phyloP scores from a whole-genome alignment of 345 rosid genomes.

The Melaleuca quinquenervia region DNA sequence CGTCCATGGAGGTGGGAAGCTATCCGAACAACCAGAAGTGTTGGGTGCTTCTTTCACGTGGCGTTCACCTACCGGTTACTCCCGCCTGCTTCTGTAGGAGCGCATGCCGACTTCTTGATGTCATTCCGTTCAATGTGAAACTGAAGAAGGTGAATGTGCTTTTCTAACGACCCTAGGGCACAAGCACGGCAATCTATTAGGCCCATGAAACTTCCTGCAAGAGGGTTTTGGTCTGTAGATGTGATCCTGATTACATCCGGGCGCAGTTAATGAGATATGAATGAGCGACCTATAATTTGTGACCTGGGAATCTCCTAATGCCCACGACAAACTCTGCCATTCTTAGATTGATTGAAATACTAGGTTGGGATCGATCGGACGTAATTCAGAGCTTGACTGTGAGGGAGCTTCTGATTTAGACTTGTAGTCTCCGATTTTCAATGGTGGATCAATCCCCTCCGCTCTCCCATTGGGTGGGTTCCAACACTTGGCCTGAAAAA shows the following conservation, averaged over 20 bases:
- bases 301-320: rapidly evolving
- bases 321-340: neutral
- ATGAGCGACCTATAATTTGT: rapidly evolving
- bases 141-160: neutral
- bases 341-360: neutral
- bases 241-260: neutral
- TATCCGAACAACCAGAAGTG: neutral
- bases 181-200: neutral
- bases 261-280: neutral
- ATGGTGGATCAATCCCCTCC: neutral
- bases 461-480: neutral
- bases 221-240: neutral
- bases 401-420: neutral
- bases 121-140: neutral
- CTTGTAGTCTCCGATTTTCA: neutral
- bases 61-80: neutral
- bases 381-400: neutral
- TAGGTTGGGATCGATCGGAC: neutral
- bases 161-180: neutral
- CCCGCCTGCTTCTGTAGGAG: neutral
- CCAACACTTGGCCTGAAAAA: neutral
- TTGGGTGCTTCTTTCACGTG: neutral
- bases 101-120: neutral
- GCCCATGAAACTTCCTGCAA: neutral
- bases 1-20: neutral